Conservation (phyloP, 2,329 filamentous ascomycete species). For the Exophiala sp. region DNA sequence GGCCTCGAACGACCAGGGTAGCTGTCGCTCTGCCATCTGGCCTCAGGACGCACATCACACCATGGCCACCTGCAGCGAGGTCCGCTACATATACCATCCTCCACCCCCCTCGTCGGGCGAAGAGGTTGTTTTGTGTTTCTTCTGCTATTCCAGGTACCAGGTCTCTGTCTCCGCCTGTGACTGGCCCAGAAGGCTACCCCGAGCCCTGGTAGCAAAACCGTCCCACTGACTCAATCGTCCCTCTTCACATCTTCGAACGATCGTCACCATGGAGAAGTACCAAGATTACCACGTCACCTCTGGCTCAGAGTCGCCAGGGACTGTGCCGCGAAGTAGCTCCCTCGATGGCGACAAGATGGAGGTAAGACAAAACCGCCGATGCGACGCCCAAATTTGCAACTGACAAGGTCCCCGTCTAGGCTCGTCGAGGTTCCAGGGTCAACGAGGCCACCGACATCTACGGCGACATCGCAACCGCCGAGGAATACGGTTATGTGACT, state of each 20-base stretch:
- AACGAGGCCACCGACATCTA: conserved; percentile 49
- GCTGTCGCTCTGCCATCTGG: background rate
- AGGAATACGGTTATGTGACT: conserved; percentile 31
- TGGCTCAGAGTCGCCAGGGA: conserved; percentile 22
- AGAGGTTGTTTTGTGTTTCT: background rate
- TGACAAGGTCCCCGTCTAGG: conserved; percentile 10
- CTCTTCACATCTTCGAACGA: background rate
- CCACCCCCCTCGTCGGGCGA: background rate
- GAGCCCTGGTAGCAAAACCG: conserved; percentile 1
- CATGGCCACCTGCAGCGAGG: conserved; percentile 1
- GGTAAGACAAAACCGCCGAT: conserved; percentile 8
- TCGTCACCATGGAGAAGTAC: conserved; percentile 18
- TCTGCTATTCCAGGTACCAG: background rate
- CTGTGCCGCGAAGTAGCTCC: conserved; percentile 1
- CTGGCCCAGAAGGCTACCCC: background rate
- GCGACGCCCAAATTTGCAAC: background rate
- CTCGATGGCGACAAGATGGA: conserved; percentile 19
- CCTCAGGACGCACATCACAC: background rate
- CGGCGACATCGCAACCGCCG: conserved; percentile 47
- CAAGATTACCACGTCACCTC: conserved; percentile 10
- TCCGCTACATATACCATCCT: conserved; percentile 13
- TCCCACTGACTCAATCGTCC: background rate
- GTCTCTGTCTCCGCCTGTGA: background rate
- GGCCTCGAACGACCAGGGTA: background rate
- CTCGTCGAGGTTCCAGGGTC: conserved; percentile 21